phyloP scores from a whole-genome alignment of 257 asterid genomes.

The Solanum clarkiae region DNA sequence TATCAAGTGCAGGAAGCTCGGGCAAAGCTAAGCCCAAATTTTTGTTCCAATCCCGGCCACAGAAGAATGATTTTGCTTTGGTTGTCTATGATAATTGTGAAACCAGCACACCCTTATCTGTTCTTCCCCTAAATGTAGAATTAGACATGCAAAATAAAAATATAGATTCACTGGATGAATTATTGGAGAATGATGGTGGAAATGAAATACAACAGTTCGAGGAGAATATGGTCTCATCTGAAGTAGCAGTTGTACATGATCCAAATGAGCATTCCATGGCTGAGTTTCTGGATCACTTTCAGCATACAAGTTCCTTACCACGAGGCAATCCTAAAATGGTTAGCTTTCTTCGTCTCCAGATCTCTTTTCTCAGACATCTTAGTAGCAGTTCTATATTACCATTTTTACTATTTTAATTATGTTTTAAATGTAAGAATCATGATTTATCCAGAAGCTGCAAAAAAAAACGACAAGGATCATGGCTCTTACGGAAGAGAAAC shows the following conservation, averaged over 20 bases:
- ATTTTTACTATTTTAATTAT: not conserved
- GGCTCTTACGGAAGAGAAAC: conserved; percentile 9
- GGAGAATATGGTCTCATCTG: conserved; percentile 17
- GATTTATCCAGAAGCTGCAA: conserved; percentile 16
- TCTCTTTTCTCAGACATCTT: conserved; percentile 1
- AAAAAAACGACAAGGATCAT: conserved; percentile 13
- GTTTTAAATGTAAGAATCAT: not conserved
- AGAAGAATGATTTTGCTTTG: conserved; percentile 19
- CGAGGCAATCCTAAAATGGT: conserved; percentile 40
- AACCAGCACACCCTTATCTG: conserved; percentile 9
- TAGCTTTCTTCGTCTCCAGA: conserved; percentile 9
- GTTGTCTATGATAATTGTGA: conserved; percentile 18
- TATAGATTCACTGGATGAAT: conserved; percentile 7
- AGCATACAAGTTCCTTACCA: conserved; percentile 22
- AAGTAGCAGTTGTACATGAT: conserved; percentile 18
- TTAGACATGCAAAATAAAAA: conserved; percentile 16
- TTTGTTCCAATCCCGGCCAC: conserved; percentile 28
- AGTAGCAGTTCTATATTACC: not conserved
- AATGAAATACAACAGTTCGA: conserved; percentile 16
- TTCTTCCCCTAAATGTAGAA: conserved; percentile 12
- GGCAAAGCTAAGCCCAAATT: conserved; percentile 38
- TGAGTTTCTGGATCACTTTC: conserved; percentile 49
- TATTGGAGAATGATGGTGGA: conserved; percentile 18
- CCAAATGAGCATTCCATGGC: conserved; percentile 46
- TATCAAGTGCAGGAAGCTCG: conserved; percentile 28